These are phyloP conservation scores for Earliella scabrosa DNA, from an alignment of 1,284 basidiomycete species.

Conservation along the genomic window DNA sequence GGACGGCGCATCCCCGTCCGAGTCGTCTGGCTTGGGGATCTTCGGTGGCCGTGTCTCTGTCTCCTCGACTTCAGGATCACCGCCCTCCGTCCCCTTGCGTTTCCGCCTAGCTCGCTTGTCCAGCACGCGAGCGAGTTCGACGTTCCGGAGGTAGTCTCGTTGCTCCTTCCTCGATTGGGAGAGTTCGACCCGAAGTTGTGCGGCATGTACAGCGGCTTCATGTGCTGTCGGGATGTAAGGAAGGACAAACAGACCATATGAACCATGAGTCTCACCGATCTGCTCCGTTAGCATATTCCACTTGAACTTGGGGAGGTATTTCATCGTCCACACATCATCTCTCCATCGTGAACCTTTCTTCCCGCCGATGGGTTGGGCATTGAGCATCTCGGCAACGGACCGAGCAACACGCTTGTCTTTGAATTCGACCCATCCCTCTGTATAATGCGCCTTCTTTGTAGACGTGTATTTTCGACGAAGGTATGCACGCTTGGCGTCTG, in stretches of 20 bases:
- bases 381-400: slow-evolving; percentile 92
- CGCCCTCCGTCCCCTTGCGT: slow-evolving; percentile 32
- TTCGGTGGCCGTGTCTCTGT: slow-evolving; percentile 20
- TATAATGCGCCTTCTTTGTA: slow-evolving; percentile 86
- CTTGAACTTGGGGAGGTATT: slow-evolving; percentile 97
- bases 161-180: slow-evolving; percentile 90
- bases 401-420: slow-evolving; percentile 91
- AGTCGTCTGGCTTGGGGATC: slow-evolving; percentile 40
- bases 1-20: slow-evolving; percentile 37
- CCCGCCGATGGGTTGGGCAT: slow-evolving; percentile 94
- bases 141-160: slow-evolving; percentile 91
- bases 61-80: slow-evolving; percentile 8
- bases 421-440: slow-evolving; percentile 99
- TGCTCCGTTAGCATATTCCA: slow-evolving; percentile 99
- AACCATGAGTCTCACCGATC: slow-evolving; percentile 72
- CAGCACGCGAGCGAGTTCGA: slow-evolving; percentile 91
- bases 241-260: background rate
- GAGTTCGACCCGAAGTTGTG: slow-evolving; percentile 89
- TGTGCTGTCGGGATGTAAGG: slow-evolving; percentile 64
- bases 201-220: slow-evolving; percentile 88
- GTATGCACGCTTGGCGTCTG: slow-evolving; percentile 81
- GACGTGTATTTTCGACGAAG: slow-evolving; percentile 76
- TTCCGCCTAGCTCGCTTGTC: slow-evolving; percentile 85
- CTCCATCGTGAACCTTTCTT: slow-evolving; percentile 92
- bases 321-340: slow-evolving; percentile 99